A percentile compares a stretch with the other conserved stretches of the same genome.
These are phyloP conservation scores for Crithidia acanthocephali DNA, from an alignment of 208 protist genomes.

Conservation along the genomic window DNA sequence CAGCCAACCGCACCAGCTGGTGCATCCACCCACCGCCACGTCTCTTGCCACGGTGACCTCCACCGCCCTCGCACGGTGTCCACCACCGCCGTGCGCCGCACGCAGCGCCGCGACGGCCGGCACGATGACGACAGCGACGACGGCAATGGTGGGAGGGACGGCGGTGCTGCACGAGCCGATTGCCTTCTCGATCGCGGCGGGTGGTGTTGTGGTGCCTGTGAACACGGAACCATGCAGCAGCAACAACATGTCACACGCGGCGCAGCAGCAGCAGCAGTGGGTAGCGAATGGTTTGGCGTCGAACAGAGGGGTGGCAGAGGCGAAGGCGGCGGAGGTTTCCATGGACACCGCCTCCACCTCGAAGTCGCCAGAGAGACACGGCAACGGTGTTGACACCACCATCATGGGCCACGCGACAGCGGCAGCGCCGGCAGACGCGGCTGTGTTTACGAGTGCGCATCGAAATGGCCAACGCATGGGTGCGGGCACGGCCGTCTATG, in stretches of 20 bases:
- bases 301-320: neutral
- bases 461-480: too few species aligned
- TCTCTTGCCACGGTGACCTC: neutral
- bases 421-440: neutral
- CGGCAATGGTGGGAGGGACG: constrained; percentile 4
- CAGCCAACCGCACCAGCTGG: neutral
- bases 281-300: neutral
- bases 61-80: neutral
- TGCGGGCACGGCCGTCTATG: too few species aligned
- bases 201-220: neutral
- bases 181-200: constrained; percentile 12
- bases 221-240: neutral
- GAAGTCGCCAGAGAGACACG: neutral
- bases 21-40: neutral
- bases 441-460: neutral
- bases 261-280: constrained; percentile 6
- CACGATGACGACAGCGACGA: constrained; percentile 4
- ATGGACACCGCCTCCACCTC: neutral
- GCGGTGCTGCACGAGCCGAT: constrained; percentile 12
- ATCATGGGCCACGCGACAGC: neutral
- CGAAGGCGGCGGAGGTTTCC: neutral
- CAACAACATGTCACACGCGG: neutral
- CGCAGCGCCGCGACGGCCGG: neutral
- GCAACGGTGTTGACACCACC: neutral
- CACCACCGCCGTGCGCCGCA: neutral